Base-by-base conservation (phyloP, 805 yeast genomes). In the Torulaspora microellipsoides region DNA sequence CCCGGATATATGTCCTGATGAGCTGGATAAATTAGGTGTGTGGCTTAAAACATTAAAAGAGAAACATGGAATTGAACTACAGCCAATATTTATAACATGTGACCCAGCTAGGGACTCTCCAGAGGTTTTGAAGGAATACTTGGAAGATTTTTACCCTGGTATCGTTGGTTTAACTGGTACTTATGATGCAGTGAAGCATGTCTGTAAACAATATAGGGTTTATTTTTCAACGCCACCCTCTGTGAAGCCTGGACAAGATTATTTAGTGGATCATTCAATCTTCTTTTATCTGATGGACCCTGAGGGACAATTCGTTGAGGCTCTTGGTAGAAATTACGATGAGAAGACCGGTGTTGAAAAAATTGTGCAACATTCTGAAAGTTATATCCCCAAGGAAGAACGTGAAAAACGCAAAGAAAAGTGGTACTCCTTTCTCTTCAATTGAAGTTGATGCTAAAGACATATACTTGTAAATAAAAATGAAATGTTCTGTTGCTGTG, bases 1-100 rank as follows among this genome's bases (percentile, higher is more conserved):
- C 68, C 99, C 99, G 6, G 99, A 93, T 67, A 90, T 93, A 42
- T 93, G 99, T 66, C 99, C 99, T 9, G 99, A 93, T 65, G 99
- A 93, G 64, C 76, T 93, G 47, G 99, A 93, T 64, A 87, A 91
- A 60, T 74, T 93, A 60, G 91, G 96, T 4, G 73, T 69, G 38
- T 77, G 70, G 75, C 70, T 77, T 58, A 78, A 76, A 51, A 75
- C 72, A 30, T 72, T 91, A 59, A 80, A 83, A 59, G 79, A 83
- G 59, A 61, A 65, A 34, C 72, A 78, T 42, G 72, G 75, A 8
- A 76, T 83, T 47, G 69, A 77, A 36, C 59, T 91, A 40, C 95
- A 85, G 65, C 95, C 98, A 0, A 68, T 93, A 15, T 93, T 93
- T 65, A 83, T 93, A 51, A 91, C 98, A 3, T 93, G 99, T 68